Evolutionary conservation across 257 asterid genomes (phyloP).

Genomic region (Osmanthus fragrans): DNA sequence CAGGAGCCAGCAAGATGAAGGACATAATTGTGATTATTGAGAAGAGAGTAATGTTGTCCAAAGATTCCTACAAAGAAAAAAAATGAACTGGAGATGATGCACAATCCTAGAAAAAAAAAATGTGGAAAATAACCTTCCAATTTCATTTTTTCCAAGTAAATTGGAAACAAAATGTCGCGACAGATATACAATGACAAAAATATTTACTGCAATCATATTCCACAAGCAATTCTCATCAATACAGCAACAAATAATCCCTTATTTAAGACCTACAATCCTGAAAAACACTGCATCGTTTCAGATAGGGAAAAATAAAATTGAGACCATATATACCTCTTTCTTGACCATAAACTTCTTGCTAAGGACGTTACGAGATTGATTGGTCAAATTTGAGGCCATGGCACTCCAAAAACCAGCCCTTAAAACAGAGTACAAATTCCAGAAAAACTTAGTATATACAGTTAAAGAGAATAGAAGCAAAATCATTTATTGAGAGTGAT

Average conservation of each 20-base stretch:
- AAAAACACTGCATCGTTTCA: background rate
- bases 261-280: background rate
- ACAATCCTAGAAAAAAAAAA: background rate
- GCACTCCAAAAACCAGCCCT: constrained; percentile 70
- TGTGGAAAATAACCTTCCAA: background rate
- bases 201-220: background rate
- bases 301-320: background rate
- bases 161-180: background rate
- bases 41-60: constrained; percentile 56
- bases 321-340: constrained; percentile 42
- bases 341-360: constrained; percentile 62
- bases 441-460: background rate
- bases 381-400: constrained; percentile 60
- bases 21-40: constrained; percentile 59
- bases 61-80: constrained; percentile 39
- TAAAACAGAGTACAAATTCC: background rate
- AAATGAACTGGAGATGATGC: background rate
- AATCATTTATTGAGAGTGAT: background rate
- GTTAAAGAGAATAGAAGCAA: background rate
- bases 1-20: constrained; percentile 50
- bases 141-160: background rate
- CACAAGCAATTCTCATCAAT: background rate
- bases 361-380: constrained; percentile 56
- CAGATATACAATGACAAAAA: background rate
- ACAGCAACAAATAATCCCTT: background rate